Evolutionary conservation across 768 basidiomycete species (phyloP), one percentile per base, ranked within the genome.

Genomic region (Pleurotus djamor): DNA sequence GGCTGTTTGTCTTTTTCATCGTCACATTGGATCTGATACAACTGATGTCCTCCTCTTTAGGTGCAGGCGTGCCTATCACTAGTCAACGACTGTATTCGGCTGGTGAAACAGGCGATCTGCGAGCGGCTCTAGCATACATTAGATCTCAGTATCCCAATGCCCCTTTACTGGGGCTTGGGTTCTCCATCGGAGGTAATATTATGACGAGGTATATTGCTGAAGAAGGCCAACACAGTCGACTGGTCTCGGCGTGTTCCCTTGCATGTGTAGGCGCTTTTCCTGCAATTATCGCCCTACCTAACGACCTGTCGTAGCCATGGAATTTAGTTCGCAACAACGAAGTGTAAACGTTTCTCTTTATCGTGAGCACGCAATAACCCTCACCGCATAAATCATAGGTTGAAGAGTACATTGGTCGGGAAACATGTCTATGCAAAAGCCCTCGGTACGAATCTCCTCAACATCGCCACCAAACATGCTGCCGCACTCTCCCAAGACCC

Each of bases 121-220:
- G 94, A 32, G 84, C 85, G 60, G 91, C 92, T 1, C 70, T 97
- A 52, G 79, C 89, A 64, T 89, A 91, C 73, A 83, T 98, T 57
- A 79, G 86, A 2, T 71, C 83, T 48, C 69, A 71, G 61, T 96
- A 88, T 65, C 96, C 96, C 2, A 74, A 80, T 7, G 93, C 96
- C 0, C 91, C 89, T 4, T 75, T 98, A 41, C 73, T 96, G n/a
- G 96, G 92, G 10, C 73, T 97, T 9, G 94, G 96, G 5, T 98
- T 96, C 77, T 97, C 94, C 3, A 83, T 99, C 36, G 97, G 96
- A 47, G 91, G 95, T 44, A 94, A 92, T 69, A 90, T 98, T 36
- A 74, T 98, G 65, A 90, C 94, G 36, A 83, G 92, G 62, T 97
- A 97, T 71, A 75, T 96, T 54, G 94, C 90, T 4, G 89, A 96